Conservation (phyloP, 2,329 filamentous ascomycete species). For the Pseudogymnoascus sp. region DNA sequence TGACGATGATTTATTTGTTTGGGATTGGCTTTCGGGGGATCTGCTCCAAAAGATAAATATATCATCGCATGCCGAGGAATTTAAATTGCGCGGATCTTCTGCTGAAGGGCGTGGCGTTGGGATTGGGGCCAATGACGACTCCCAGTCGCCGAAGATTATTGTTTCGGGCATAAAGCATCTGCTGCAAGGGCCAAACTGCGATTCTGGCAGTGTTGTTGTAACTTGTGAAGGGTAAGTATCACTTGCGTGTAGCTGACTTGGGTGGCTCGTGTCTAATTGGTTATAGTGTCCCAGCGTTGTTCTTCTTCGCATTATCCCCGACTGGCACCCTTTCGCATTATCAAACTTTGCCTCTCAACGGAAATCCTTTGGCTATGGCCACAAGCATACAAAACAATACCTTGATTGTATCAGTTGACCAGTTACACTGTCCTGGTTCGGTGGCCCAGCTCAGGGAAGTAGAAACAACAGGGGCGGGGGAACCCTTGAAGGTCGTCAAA, state of each 20-base stretch:
- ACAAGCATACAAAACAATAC: slow-evolving; percentile 23
- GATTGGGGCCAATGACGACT: slow-evolving; percentile 9
- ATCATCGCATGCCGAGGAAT: slow-evolving; percentile 33
- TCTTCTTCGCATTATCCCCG: slow-evolving; percentile 50
- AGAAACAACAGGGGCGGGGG: background rate
- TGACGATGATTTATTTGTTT: slow-evolving; percentile 68
- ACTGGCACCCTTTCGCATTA: slow-evolving; percentile 42
- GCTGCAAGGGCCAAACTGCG: slow-evolving; percentile 24
- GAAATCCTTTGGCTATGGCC: slow-evolving; percentile 44
- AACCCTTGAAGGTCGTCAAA: background rate
- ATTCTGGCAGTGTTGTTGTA: slow-evolving; percentile 38
- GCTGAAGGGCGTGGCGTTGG: background rate
- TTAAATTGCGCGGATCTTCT: slow-evolving; percentile 22
- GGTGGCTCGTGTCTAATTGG: slow-evolving; percentile 16
- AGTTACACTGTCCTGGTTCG: slow-evolving; percentile 42
- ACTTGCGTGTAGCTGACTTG: background rate
- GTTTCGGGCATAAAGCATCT: slow-evolving; percentile 29
- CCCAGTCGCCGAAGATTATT: slow-evolving; percentile 24
- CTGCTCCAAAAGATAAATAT: slow-evolving; percentile 49
- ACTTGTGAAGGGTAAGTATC: slow-evolving; percentile 48
- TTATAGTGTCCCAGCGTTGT: slow-evolving; percentile 50
- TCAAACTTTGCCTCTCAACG: slow-evolving; percentile 46
- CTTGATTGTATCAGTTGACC: slow-evolving; percentile 44
- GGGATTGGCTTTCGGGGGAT: slow-evolving; percentile 58
- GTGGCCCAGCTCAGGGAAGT: slow-evolving; percentile 30